phyloP scores from a whole-genome alignment of 2,329 filamentous ascomycete species.

The Xylaria arbuscula region DNA sequence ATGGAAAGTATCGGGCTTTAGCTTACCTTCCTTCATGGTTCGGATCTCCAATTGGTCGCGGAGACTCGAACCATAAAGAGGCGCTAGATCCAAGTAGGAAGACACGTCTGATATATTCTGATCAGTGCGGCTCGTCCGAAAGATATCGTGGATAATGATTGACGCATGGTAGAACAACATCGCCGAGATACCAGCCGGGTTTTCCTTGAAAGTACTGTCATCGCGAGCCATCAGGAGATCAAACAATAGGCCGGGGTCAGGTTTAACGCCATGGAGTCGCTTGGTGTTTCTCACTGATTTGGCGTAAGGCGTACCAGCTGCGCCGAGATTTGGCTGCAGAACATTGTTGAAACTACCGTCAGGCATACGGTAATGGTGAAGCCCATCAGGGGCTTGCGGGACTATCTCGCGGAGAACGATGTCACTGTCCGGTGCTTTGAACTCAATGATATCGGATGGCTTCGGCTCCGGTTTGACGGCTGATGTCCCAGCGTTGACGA shows the following conservation, averaged over 20 bases:
- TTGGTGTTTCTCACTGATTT: slow-evolving; percentile 70
- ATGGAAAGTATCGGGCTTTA: slow-evolving; percentile 77
- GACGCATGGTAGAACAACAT: slow-evolving; percentile 80
- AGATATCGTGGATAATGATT: slow-evolving; percentile 72
- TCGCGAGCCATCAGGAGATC: slow-evolving; percentile 73
- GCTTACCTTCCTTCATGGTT: slow-evolving; percentile 71
- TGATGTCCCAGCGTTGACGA: slow-evolving; percentile 48
- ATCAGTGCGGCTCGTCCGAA: slow-evolving; percentile 72
- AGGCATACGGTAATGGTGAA: slow-evolving; percentile 51
- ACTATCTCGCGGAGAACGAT: slow-evolving; percentile 53
- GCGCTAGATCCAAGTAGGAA: slow-evolving; percentile 79
- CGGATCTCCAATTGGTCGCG: slow-evolving; percentile 71
- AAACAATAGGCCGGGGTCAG: slow-evolving; percentile 74
- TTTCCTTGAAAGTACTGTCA: slow-evolving; percentile 64
- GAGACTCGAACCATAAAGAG: slow-evolving; percentile 76
- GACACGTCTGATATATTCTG: slow-evolving; percentile 73
- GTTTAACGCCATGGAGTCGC: slow-evolving; percentile 68
- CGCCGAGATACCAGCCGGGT: slow-evolving; percentile 78
- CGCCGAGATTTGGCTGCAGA: slow-evolving; percentile 70
- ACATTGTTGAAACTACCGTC: slow-evolving; percentile 65
- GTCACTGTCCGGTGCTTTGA: slow-evolving; percentile 54
- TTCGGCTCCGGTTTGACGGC: slow-evolving; percentile 51
- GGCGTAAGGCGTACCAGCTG: slow-evolving; percentile 74
- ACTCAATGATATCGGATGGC: slow-evolving; percentile 53
- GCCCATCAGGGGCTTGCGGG: slow-evolving; percentile 52